A percentile compares a stretch with the other conserved stretches of the same genome.
Evolutionary conservation across 139 green algal genomes (phyloP).

Genomic region (Nannochloris sp.): DNA sequence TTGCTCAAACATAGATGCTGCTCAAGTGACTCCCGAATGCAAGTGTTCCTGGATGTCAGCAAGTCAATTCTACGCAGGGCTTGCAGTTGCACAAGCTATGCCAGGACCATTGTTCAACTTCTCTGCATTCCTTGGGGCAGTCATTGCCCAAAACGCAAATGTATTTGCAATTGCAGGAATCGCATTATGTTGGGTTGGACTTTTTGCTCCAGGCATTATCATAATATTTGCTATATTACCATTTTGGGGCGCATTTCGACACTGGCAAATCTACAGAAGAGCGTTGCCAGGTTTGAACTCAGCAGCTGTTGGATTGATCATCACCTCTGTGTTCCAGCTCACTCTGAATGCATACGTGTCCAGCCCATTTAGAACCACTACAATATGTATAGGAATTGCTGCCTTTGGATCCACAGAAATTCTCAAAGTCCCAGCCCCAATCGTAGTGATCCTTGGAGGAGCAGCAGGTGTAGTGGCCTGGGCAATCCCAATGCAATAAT

Average conservation of each 20-base stretch:
- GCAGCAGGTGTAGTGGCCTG: constrained; percentile 61
- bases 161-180: constrained; percentile 50
- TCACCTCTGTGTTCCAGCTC: constrained; percentile 75
- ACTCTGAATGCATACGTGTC: constrained; percentile 46
- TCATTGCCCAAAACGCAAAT: constrained; percentile 59
- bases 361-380: constrained; percentile 48
- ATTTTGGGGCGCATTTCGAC: constrained; percentile 74
- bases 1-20: neutral
- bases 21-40: neutral
- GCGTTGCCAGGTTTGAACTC: constrained; percentile 72
- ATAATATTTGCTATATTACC: constrained; percentile 88
- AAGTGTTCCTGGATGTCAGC: constrained; percentile 64
- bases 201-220: constrained; percentile 84
- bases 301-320: constrained; percentile 76
- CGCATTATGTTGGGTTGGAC: constrained; percentile 68
- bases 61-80: constrained; percentile 76
- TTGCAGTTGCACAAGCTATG: constrained; percentile 52
- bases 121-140: constrained; percentile 81
- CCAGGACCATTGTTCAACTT: constrained; percentile 96
- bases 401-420: constrained; percentile 53
- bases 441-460: constrained; percentile 59
- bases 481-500: constrained; percentile 48
- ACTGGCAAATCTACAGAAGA: constrained; percentile 44
- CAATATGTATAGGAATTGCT: constrained; percentile 64
- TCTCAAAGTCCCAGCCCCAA: constrained; percentile 54